Base-by-base conservation (phyloP, 2,329 filamentous ascomycete genomes). In the Periglandula ipomoeae region DNA sequence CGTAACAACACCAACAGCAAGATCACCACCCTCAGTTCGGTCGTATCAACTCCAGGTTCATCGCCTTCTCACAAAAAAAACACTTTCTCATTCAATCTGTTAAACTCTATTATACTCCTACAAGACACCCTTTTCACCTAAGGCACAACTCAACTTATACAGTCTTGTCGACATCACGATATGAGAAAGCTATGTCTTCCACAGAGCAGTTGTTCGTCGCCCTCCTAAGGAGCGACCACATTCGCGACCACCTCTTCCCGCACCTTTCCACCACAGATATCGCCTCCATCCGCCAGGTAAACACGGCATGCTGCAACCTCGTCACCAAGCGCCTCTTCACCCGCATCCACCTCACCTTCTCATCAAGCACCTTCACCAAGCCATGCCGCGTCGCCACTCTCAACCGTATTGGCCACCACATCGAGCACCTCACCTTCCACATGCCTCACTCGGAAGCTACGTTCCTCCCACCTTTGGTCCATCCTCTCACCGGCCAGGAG, bases 381-480 rank as follows among this genome's bases (percentile, higher is more conserved):
- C 79, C 83, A 30, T 77, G 80, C 53, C 79, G 85, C 45, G 74
- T 93, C 56, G 80, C 85, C 52, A 87, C 88, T 22, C 74, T 95
- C 50, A 78, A 82, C 51, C 77, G 86, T 52, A 82, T 95, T 58
- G 89, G 89, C 50, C 82, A 82, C 56, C 81, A 91, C 65, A 78
- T 94, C 58, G 82, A 87, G 66, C 84, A 84, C 51, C 73, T 95
- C 47, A 86, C 79, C 50, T 94, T 95, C 69, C 76, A 75, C 61
- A 78, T 94, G 56, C 78, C 87, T 24, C 88, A 94, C 67, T 81
- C 80, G 5, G 70, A 79, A n/a, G 79, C 86, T 47, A 93, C 87
- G 38, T 90, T 90, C 61, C 74, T 95, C 8, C 86, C 89, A 15
- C 89, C 89, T n/a, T 76, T 95, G 41, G 75, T 95, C 35, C 84